These are phyloP conservation scores for Geotrichum macrosporum DNA, from an alignment of 1,139 yeast species.

Conservation along the genomic window DNA sequence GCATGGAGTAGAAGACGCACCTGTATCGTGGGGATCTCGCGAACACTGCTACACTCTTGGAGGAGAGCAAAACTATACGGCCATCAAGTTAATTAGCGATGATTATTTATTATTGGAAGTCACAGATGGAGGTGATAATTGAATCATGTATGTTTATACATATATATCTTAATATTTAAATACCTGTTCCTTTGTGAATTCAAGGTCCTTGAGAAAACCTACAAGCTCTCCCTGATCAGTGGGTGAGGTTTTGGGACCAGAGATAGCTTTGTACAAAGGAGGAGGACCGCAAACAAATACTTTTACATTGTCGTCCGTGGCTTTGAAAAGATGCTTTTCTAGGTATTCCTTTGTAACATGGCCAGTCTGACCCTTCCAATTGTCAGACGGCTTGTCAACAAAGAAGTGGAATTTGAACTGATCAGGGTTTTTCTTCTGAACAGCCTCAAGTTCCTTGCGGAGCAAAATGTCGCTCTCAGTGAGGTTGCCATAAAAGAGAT, in stretches of 20 bases:
- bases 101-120: conserved; percentile 17
- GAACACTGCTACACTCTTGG: conserved; percentile 27
- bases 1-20: conserved; percentile 33
- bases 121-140: conserved; percentile 15
- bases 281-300: conserved; percentile 92
- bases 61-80: conserved; percentile 31
- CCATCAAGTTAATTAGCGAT: conserved; percentile 22
- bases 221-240: conserved; percentile 91
- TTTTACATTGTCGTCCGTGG: conserved; percentile 58
- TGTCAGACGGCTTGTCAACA: conserved; percentile 58
- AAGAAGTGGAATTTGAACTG: conserved; percentile 75
- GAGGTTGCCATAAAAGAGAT: conserved; percentile 74
- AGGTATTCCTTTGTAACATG: conserved; percentile 69
- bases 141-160: neutral
- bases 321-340: conserved; percentile 49
- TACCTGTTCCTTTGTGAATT: conserved; percentile 81
- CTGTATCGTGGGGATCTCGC: conserved; percentile 33
- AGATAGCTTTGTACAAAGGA: conserved; percentile 72
- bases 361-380: conserved; percentile 57
- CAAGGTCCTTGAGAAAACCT: conserved; percentile 84
- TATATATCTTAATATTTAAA: conserved; percentile 50
- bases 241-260: conserved; percentile 83
- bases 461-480: conserved; percentile 73
- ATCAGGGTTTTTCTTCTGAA: conserved; percentile 63
- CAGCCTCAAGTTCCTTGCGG: conserved; percentile 65